These are phyloP conservation scores for Eragrostis nindensis DNA, from an alignment of 176 grass and related monocot genomes.

Conservation along the genomic window DNA sequence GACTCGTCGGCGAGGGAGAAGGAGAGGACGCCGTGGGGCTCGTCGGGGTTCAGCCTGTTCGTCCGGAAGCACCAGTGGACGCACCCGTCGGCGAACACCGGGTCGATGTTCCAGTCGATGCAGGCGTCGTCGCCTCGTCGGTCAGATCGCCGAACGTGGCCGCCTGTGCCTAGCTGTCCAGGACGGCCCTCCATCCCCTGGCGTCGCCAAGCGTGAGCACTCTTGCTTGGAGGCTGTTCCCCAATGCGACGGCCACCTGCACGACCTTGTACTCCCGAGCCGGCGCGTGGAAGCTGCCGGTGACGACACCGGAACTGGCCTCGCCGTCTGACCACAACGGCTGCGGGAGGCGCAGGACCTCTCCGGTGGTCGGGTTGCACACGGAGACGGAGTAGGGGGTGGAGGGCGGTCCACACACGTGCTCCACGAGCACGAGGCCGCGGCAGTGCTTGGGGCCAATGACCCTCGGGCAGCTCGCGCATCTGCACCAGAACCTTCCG, in stretches of 20 bases:
- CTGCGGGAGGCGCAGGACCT: background rate
- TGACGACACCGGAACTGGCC: too few species aligned
- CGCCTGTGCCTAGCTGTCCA: too few species aligned
- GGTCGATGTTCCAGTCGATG: too few species aligned
- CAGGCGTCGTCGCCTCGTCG: too few species aligned
- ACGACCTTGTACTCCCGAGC: background rate
- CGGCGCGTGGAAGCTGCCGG: background rate
- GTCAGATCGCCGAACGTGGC: too few species aligned
- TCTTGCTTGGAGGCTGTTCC: background rate
- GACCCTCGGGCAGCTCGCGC: background rate
- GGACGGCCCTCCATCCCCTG: background rate
- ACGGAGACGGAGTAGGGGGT: background rate
- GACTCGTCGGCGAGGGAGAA: background rate
- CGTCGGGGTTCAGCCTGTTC: too few species aligned
- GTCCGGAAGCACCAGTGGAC: background rate
- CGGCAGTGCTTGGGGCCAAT: background rate
- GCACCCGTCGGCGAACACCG: background rate
- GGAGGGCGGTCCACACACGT: too few species aligned
- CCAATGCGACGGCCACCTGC: background rate
- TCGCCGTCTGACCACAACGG: rapidly evolving
- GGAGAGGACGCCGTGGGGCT: background rate
- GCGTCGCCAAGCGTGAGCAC: background rate
- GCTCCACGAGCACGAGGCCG: background rate
- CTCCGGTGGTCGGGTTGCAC: background rate
- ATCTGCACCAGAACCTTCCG: too few species aligned